Conservation (phyloP, 176 grass and related monocot species). For the Carex kokanica region DNA sequence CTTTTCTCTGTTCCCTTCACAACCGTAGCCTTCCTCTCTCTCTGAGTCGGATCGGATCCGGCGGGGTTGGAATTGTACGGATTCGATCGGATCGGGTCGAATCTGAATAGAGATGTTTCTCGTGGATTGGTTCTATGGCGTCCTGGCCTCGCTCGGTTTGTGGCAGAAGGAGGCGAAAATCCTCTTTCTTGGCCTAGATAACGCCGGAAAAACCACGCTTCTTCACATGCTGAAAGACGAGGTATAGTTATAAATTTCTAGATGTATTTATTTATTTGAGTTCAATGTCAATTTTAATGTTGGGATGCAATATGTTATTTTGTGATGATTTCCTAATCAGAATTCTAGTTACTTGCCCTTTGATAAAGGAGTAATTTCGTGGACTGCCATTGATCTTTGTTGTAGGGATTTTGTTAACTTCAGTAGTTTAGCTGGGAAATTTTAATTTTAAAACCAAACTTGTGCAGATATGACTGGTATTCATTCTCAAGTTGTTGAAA, state of each 20-base stretch:
- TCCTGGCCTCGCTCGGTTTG: constrained; percentile 37
- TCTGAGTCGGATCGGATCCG: neutral
- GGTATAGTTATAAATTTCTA: constrained; percentile 10
- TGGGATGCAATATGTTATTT: neutral
- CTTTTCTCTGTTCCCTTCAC: neutral
- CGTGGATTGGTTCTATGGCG: constrained; percentile 44
- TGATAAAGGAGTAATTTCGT: neutral
- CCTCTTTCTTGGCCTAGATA: constrained; percentile 45
- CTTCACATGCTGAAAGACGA: constrained; percentile 54
- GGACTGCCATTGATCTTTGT: too few relatives aligned
- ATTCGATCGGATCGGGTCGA: neutral
- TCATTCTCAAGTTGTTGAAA: too few relatives aligned
- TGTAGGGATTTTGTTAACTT: too few relatives aligned
- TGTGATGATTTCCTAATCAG: neutral
- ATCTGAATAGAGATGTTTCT: constrained; percentile 37
- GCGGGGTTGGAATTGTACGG: neutral
- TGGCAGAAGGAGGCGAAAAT: constrained; percentile 53
- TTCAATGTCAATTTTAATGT: neutral
- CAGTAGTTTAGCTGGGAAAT: too few relatives aligned
- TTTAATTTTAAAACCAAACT: too few relatives aligned
- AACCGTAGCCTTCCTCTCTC: neutral
- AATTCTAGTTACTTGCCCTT: neutral
- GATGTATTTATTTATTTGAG: neutral
- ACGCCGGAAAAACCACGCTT: constrained; percentile 44
- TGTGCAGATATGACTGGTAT: too few relatives aligned